A percentile compares a stretch with the other conserved stretches of the same genome.
These are phyloP conservation scores for Auriscalpium vulgare DNA, from an alignment of 768 basidiomycete genomes.

Conservation along the genomic window DNA sequence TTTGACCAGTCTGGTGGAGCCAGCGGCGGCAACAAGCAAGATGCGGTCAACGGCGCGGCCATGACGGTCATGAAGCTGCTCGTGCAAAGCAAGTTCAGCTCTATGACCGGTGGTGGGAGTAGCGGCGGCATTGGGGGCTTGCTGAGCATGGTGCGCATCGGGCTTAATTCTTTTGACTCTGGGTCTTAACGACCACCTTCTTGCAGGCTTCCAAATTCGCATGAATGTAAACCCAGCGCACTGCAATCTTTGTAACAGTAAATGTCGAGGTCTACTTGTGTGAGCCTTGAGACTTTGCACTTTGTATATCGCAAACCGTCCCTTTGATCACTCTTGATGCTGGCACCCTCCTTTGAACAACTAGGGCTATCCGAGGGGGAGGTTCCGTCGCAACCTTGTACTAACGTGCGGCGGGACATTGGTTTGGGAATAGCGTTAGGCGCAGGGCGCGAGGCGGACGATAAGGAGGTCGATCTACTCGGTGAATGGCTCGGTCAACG, in stretches of 20 bases:
- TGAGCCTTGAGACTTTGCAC: neutral
- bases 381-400: too few relatives aligned
- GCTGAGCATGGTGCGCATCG: slow-evolving; percentile 26
- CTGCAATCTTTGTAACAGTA: neutral
- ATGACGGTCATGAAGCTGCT: slow-evolving; percentile 82
- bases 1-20: slow-evolving; percentile 65
- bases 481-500: slow-evolving; percentile 52
- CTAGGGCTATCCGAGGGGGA: too few relatives aligned
- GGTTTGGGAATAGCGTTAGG: slow-evolving; percentile 10
- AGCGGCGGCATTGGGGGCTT: slow-evolving; percentile 64
- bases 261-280: neutral
- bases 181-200: neutral
- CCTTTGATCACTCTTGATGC: neutral
- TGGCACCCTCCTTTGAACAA: too few relatives aligned
- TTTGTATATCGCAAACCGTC: neutral
- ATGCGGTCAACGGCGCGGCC: slow-evolving; percentile 77
- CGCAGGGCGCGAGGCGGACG: neutral
- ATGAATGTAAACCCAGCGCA: slow-evolving; percentile 2
- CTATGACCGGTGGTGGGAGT: slow-evolving; percentile 47
- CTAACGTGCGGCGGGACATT: neutral
- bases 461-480: slow-evolving; percentile 29
- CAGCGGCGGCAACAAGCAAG: slow-evolving; percentile 66
- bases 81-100: slow-evolving; percentile 57
- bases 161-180: neutral
- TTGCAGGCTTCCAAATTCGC: slow-evolving; percentile 26